Evolutionary conservation across 148 eudicot genomes (phyloP).

Genomic region (Dianthus caryophyllus): DNA sequence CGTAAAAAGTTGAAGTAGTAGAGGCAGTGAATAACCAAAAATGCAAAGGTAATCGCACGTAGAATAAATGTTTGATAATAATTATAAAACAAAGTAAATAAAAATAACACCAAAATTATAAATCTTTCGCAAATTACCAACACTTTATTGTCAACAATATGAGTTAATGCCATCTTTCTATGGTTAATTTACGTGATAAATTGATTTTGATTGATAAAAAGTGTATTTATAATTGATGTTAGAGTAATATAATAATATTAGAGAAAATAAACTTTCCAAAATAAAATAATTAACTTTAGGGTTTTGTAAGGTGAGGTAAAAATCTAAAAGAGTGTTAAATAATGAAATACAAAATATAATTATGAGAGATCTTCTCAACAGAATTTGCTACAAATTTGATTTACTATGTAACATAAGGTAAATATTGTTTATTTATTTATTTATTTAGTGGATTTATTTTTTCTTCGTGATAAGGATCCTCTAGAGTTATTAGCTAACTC

Average conservation of each 20-base stretch:
- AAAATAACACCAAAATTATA: background rate
- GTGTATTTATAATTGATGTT: no score
- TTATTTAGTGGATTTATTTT: no score
- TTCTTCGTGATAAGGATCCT: no score
- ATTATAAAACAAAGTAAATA: background rate
- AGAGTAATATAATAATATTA: background rate
- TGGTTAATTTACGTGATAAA: no score
- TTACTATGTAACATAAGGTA: no score
- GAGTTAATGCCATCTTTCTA: background rate
- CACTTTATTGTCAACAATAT: background rate
- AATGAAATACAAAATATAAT: no score
- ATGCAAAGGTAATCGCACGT: background rate
- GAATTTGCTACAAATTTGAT: no score
- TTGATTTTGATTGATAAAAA: no score
- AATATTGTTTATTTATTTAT: no score
- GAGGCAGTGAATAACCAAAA: background rate
- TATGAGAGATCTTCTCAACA: no score
- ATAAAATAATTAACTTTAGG: background rate
- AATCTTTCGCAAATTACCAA: background rate
- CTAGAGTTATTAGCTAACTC: no score
- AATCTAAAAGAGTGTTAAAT: background rate
- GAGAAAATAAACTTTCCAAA: background rate
- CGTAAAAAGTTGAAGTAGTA: constrained; percentile 5
- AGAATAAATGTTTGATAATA: background rate
- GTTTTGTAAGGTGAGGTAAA: background rate